Conservation (phyloP, 345 rosid genomes). For the Erucastrum elatum region DNA sequence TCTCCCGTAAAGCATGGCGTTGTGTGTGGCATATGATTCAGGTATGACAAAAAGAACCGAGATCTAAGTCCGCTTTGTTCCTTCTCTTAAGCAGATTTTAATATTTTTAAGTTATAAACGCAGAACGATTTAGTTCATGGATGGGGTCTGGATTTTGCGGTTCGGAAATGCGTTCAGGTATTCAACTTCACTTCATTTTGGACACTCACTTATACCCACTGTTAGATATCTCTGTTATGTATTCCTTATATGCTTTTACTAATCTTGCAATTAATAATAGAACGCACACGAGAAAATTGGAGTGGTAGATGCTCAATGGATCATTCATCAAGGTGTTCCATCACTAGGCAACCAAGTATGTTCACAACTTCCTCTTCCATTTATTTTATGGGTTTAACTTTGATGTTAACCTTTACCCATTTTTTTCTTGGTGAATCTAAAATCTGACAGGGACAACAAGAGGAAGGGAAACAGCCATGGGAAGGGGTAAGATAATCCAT, state of each 20-base stretch:
- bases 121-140: conserved; percentile 84
- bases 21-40: conserved; percentile 99
- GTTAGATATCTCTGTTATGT: conserved; percentile 13
- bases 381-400: neutral
- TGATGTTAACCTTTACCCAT: neutral
- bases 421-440: conserved; percentile 5
- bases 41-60: conserved; percentile 38
- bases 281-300: conserved; percentile 70
- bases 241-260: neutral
- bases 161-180: conserved; percentile 70
- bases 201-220: neutral
- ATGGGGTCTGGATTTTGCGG: conserved; percentile 76
- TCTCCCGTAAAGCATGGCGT: conserved; percentile 92
- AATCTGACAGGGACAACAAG: conserved; percentile 45
- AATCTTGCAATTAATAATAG: conserved; percentile 25
- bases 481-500: conserved; percentile 50
- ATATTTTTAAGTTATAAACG: neutral
- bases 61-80: neutral
- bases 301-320: conserved; percentile 76
- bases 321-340: conserved; percentile 66
- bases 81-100: neutral
- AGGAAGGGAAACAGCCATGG: conserved; percentile 59
- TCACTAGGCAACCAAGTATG: conserved; percentile 73
- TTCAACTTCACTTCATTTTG: conserved; percentile 23
- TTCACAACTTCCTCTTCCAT: neutral